Evolutionary conservation across 257 asterid genomes (phyloP), one percentile per base, ranked within the genome.

Genomic region (Forsythia viridissima): DNA sequence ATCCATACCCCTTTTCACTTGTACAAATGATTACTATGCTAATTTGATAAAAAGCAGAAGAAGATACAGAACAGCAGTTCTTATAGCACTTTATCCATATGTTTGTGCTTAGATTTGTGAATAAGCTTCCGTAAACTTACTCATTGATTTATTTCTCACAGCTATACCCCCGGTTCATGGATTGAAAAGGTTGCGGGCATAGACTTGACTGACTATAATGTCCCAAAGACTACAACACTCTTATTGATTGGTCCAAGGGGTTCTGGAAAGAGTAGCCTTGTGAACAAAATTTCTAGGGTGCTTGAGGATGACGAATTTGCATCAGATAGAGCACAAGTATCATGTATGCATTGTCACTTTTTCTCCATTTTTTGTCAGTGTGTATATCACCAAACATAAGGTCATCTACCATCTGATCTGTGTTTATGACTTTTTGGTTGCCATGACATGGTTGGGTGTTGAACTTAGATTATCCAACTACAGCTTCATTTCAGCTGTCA

Each of bases 191-290:
- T 76, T 30, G 81, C 78, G 73, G 88, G 85, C 63, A 70, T 63
- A 73, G 72, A 69, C 70, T 59, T 52, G 74, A 78, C 72, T 36
- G 81, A 82, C 78, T 85, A 38, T 72, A 59, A 72, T 82, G 81
- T 86, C 65, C 97, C 94, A 15, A 73, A 82, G 70, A 86, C 70
- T 51, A 88, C 87, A n/a, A 72, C 95, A 24, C 84, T 92, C 70
- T 77, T 94, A 61, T 87, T 92, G 78, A 76, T 90, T 42, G 98
- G 98, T 76, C 97, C 92, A 36, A 84, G 78, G 78, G 94, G 92
- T 80, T 91, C 98, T 36, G 97, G 98, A 36, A 94, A 94, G 86
- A 94, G 98, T 86, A 90, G 90, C 75, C 96, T 92, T n/a, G 82
- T 94, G 34, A 94, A 92, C 91, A 93, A 84, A 74, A 86, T 92